Conservation (phyloP, 106 monocot species). For the Gastrodia elata region DNA sequence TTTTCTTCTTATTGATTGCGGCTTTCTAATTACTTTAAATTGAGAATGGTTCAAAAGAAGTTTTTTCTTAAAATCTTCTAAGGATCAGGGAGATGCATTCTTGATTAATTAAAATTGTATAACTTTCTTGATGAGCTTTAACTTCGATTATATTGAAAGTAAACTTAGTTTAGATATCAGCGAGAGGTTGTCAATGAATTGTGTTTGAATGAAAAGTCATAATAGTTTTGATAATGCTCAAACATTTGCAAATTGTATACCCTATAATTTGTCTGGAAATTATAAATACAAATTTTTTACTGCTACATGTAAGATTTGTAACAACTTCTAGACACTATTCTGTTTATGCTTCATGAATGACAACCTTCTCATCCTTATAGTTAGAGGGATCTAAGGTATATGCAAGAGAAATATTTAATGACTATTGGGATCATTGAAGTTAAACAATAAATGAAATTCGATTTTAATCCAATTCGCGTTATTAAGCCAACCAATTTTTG, state of each 20-base stretch:
- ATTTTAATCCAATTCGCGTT: neutral
- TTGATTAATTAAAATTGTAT: constrained; percentile 1
- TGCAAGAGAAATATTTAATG: too few species aligned
- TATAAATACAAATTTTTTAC: neutral
- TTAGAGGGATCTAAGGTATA: too few species aligned
- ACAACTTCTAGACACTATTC: too few species aligned
- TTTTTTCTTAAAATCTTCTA: neutral
- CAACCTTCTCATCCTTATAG: too few species aligned
- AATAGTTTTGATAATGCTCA: neutral
- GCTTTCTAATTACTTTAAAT: too few species aligned
- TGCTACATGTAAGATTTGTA: neutral
- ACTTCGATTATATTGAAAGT: neutral
- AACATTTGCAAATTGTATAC: neutral
- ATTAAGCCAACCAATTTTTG: neutral
- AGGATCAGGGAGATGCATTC: neutral
- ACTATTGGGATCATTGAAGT: neutral
- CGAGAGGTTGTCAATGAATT: neutral
- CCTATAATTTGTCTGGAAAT: neutral
- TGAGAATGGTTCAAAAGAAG: neutral
- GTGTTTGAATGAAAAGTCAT: constrained; percentile 1
- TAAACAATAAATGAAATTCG: neutral
- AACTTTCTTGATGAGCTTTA: neutral
- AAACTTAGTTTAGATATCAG: neutral
- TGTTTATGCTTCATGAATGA: too few species aligned
- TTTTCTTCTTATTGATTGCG: too few species aligned